Percentiles rank a stretch among this genome's conserved stretches.
Conservation (phyloP, 768 basidiomycete genomes). For the Brasilioporus rufonigricans region DNA sequence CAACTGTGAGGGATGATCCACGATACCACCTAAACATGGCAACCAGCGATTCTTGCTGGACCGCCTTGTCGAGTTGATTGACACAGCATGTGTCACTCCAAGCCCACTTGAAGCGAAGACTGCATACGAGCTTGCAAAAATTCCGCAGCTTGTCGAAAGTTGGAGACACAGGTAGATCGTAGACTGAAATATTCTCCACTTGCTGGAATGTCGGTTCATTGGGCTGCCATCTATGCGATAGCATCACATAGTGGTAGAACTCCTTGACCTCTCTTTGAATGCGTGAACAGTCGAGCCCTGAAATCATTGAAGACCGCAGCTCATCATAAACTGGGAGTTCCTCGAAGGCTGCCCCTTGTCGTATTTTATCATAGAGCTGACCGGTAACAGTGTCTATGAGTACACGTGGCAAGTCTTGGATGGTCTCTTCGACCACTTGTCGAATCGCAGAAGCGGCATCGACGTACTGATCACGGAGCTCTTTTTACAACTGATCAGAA, state of each 20-base stretch:
- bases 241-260: neutral
- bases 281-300: neutral
- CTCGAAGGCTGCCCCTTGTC: neutral
- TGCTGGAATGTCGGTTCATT: neutral
- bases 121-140: neutral
- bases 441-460: neutral
- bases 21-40: constrained; percentile 1
- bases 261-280: neutral
- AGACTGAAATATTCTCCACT: neutral
- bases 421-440: neutral
- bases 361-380: neutral
- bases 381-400: neutral
- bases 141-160: neutral
- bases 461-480: neutral
- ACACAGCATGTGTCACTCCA: neutral
- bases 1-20: neutral
- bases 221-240: neutral
- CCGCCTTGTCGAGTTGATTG: neutral
- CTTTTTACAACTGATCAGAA: neutral
- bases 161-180: neutral
- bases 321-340: neutral
- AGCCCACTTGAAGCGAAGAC: neutral
- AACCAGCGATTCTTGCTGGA: neutral
- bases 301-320: neutral
- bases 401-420: neutral